Evolutionary conservation across 768 basidiomycete species (phyloP), one percentile per base, ranked within the genome.

Genomic region (Lactarius akahatsu): DNA sequence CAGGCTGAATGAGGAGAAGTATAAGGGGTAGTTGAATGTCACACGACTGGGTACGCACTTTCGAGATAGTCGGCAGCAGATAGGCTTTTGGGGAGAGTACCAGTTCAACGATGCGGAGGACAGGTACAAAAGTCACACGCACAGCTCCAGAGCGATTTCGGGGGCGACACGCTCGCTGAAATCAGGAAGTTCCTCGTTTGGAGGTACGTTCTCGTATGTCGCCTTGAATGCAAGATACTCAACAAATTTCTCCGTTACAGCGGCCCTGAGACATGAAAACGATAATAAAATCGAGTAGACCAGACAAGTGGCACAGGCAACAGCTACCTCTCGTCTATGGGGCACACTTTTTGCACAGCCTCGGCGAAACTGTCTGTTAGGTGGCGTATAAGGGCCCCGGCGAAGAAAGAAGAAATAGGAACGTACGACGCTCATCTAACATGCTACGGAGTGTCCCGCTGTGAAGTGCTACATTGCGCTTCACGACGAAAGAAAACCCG

Each of bases 71-170:
- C 87, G 55, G 87, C 87, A 36, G 86, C 86, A 62, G 86, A 71
- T 40, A 87, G 76, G 62, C 86, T 87, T 34, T 69, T 32, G 61
- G 20, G 15, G 18, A 15, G 41, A 10, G 26, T 26, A 13, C 26
- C 30, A 26, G 36, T 61, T 59, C 28, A 57, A 32, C 47, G 57
- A 16, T 34, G 28, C 18, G 56, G 69, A 60, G 45, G 28, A 52
- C 18, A 45, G 40, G 23, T 56, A 38, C 3, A 38, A 11, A 11
- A 3, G 36, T 38, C 7, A 55, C 8, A 85, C 92, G 74, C 70
- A 97, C 95, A 96, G 76, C 75, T 97, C 95, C 7, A 98, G 77
- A 1, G 91, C 91, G 56, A 97, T 84, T 75, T 96, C 94, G 1
- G 92, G 92, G 1, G 88, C 87, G 59, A 98, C 83, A 23, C 95